phyloP scores from a whole-genome alignment of 257 asterid genomes.

The Solanum pennellii region DNA sequence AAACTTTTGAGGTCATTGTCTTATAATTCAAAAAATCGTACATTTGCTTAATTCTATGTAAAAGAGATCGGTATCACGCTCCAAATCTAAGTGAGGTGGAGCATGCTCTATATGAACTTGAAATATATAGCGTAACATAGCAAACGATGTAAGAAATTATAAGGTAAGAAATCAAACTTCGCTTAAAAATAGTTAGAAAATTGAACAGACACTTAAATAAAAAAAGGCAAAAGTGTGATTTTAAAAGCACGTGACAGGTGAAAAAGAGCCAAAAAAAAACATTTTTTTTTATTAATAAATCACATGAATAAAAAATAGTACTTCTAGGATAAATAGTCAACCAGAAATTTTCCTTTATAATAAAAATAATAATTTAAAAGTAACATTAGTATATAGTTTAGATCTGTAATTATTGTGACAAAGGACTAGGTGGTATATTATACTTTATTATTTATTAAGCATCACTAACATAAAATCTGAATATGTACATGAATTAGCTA shows the following conservation, averaged over 20 bases:
- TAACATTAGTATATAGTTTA: neutral
- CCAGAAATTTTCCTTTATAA: neutral
- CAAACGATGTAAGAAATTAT: no score
- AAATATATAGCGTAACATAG: no score
- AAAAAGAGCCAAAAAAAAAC: no score
- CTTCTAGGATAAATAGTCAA: neutral
- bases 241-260: no score
- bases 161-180: no score
- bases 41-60: neutral
- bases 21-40: neutral
- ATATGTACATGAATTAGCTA: neutral
- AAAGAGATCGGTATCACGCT: neutral
- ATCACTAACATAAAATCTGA: neutral
- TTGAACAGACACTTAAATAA: fast-evolving
- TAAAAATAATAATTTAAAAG: neutral
- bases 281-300: no score
- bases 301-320: neutral
- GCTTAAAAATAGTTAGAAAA: no score
- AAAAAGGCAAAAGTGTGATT: fast-evolving
- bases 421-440: neutral
- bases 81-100: neutral
- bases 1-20: neutral
- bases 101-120: no score
- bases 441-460: neutral
- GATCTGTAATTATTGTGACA: neutral